Evolutionary conservation across 345 rosid species (phyloP), one percentile per base, ranked within the genome.

Genomic region (Boechera divaricarpa): DNA sequence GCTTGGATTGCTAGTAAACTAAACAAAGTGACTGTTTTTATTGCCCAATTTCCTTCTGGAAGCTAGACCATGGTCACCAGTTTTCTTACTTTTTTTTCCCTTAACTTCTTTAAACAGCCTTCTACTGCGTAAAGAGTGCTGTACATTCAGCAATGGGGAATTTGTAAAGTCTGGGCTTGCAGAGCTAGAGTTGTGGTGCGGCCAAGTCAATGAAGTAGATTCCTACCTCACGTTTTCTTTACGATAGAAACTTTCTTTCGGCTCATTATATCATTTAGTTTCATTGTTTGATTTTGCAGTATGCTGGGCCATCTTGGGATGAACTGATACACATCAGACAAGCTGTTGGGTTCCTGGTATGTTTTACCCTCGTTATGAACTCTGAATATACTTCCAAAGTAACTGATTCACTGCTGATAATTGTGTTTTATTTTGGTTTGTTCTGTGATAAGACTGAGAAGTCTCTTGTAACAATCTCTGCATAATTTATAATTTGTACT

Each of bases 91-190:
- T 61, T 77, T 51, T 77, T 16, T 7, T 16, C 10, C 6, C 21
- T 62, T 64, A 24, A 55, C 26, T 66, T 63, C 70, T 53, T 81
- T 11, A 63, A 81, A 88, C 82, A 92, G 98, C 81, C 93, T 96
- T 72, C 99, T 96, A 63, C 83, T 96, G 61, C 97, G 97, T 32
- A 96, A 97, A 29, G 99, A 96, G 84, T 96, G 99, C 16, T 96
- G 99, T 85, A 93, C 98, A 77, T 96, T 96, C 74, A 96, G 98
- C 85, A 96, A 96, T 41, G 98, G 99, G 45, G 99, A 95, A 82
- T 91, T 85, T 77, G 97, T 96, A 35, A 96, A 96, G 82, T 41
- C 99, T 66, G 99, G 99, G 56, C 86, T 96, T 80, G 99, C 99
- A 48, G 98, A 93, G 86, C 84, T 96, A 67, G 98, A 96, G 94